These are phyloP conservation scores for Fagus crenata DNA, from an alignment of 306 rosid species.

Conservation along the genomic window DNA sequence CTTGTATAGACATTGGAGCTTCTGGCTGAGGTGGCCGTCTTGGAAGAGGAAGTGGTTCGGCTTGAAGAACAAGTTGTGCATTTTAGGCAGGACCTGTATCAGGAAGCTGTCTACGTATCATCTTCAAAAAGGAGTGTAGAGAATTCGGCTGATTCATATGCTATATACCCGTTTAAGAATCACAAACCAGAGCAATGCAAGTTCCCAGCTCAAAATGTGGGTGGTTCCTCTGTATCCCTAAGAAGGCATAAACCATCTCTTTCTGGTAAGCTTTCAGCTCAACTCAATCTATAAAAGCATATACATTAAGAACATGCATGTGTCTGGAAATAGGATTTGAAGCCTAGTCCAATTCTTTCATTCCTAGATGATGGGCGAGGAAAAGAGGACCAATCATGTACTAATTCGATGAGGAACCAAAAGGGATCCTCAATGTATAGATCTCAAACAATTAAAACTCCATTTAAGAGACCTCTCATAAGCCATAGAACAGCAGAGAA, in stretches of 20 bases:
- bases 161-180: constrained; percentile 28
- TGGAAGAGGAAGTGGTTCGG: constrained; percentile 92
- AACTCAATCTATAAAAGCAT: constrained; percentile 7
- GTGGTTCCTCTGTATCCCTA: constrained; percentile 23
- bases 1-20: constrained; percentile 66
- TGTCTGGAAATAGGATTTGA: constrained; percentile 11
- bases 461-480: constrained; percentile 47
- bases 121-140: constrained; percentile 61
- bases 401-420: constrained; percentile 39
- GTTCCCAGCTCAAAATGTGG: constrained; percentile 38
- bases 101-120: constrained; percentile 73
- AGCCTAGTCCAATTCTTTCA: constrained; percentile 24
- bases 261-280: constrained; percentile 45
- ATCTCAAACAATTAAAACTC: constrained; percentile 30
- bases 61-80: constrained; percentile 83
- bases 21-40: constrained; percentile 90
- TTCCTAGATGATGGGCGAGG: constrained; percentile 59
- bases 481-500: constrained; percentile 50
- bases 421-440: constrained; percentile 38
- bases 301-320: constrained; percentile 5
- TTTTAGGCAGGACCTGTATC: constrained; percentile 73
- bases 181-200: constrained; percentile 37
- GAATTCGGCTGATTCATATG: constrained; percentile 33
- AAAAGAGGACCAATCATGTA: constrained; percentile 57
- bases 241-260: constrained; percentile 22